Percentiles rank a stretch among this genome's conserved stretches.
Conservation (phyloP, 1,284 basidiomycete genomes). For the Boletellus deceptivus region DNA sequence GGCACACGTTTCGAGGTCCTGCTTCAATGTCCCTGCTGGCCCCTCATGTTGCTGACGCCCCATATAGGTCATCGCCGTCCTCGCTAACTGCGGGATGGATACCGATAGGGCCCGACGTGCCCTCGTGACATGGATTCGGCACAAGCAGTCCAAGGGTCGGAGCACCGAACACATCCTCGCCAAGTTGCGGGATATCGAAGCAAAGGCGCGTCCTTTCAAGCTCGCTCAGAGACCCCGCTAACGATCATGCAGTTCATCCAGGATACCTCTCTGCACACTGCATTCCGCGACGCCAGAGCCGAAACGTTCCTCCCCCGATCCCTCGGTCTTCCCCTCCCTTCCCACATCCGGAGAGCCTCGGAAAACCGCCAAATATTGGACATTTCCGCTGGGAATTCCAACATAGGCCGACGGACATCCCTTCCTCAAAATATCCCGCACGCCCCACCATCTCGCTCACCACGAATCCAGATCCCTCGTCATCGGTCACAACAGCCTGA, state of each 20-base stretch:
- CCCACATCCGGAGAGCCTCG: background rate
- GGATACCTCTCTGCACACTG: conserved; percentile 25
- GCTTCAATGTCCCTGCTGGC: background rate
- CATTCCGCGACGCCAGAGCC: conserved; percentile 35
- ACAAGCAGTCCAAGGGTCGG: conserved; percentile 29
- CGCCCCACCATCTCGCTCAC: background rate
- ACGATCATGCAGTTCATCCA: conserved; percentile 28
- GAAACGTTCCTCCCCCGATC: conserved; percentile 27
- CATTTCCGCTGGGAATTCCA: background rate
- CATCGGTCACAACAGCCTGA: background rate
- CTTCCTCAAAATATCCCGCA: conserved; percentile 3
- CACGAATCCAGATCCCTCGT: conserved; percentile 22
- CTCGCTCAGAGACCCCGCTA: background rate
- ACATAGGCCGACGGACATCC: background rate
- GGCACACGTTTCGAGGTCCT: conserved; percentile 32
- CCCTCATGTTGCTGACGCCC: background rate
- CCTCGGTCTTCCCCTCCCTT: conserved; percentile 27
- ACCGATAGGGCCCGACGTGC: conserved; percentile 28
- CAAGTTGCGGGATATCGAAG: conserved; percentile 29
- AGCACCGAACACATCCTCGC: conserved; percentile 31
- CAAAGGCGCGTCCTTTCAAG: conserved; percentile 23
- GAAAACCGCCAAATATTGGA: conserved; percentile 2
- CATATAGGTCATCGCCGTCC: conserved; percentile 31
- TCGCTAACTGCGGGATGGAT: conserved; percentile 34
- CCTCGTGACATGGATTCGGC: conserved; percentile 31